Evolutionary conservation across 2,329 filamentous ascomycete genomes (phyloP), one percentile per base, ranked within the genome.

Genomic region (Colletotrichum theobromicola): DNA sequence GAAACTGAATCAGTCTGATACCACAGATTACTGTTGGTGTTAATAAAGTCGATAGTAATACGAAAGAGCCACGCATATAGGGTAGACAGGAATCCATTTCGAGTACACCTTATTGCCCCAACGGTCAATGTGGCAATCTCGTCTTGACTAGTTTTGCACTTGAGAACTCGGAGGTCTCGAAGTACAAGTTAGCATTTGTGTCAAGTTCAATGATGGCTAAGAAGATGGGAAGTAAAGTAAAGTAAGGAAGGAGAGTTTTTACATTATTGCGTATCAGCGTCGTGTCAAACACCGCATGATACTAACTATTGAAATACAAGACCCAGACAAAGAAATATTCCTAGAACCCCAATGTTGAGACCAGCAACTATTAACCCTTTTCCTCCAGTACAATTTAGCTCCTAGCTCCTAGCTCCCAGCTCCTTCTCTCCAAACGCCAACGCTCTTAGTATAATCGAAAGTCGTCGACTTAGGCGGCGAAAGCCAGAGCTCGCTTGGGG

Each of bases 271-370:
- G n/a, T n/a, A 24, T 15, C 55, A 61, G 10, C n/a, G 18, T 32
- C 55, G 61, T 67, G 5, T 66, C 61, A 57, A 72, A 71, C 67
- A 57, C 53, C 21, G 7, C 10, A 57, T 35, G 32, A 66, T 4
- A 32, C 15, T 30, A 5, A 55, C 15, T 24, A 62, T 24, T 16
- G 3, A 67, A 62, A 13, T 26, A 24, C 21, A n/a, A 32, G 1
- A 34, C 42, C 30, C 34, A 46, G 5, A 30, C 13, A 28, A 10
- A 60, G 34, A 37, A 46, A 9, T 4, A 26, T 24, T 46, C 55
- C 18, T n/a, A 5, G 16, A 57, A 72, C 6, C 21, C 61, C 26
- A 58, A 42, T 57, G 53, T 74, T 74, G 61, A 72, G 28, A 13
- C 67, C 72, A 67, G 72, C 67, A 74, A 72, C 37, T 18, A 63